Base-by-base conservation (phyloP, 257 asterid genomes). In the Jacaranda copaia region DNA sequence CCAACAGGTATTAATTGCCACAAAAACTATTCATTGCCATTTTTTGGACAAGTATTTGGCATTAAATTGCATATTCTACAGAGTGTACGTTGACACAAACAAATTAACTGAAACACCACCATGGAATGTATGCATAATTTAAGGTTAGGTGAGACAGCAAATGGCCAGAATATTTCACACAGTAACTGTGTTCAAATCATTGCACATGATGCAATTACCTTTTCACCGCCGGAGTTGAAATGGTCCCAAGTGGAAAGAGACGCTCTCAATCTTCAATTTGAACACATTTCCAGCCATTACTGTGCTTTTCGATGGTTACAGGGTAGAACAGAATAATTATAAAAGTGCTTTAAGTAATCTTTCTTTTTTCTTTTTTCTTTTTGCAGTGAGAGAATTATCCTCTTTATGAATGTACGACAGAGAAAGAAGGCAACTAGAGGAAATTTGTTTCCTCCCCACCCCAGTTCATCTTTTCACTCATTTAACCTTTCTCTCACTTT, bases 61-160 rank as follows among this genome's bases (percentile, higher is more conserved):
- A 70, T 55, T 3, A 42, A 40, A 66, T 42, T 19, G 20, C 19
- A 68, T 11, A 6, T 68, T 36, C 68, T 39, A 7, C 14, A 35
- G 4, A 77, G 38, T 15, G 52, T 58, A 45, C 13, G 53, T n/a
- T 74, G 70, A 16, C 14, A 46, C 25, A 16, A 77, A 12, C 18
- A 16, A 61, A 48, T 16, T 57, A 58, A 60, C 38, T 13, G 9
- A 13, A 36, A 52, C 72, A 62, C n/a, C 32, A 25, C n/a, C n/a
- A n/a, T n/a, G n/a, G n/a, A n/a, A n/a, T n/a, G n/a, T n/a, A n/a
- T n/a, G n/a, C n/a, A n/a, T n/a, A n/a, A n/a, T n/a, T n/a, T n/a
- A n/a, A n/a, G n/a, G n/a, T n/a, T n/a, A n/a, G n/a, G n/a, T n/a
- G n/a, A n/a, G n/a, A n/a, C n/a, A n/a, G n/a, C n/a, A n/a, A n/a